Percentiles rank a stretch among this genome's conserved stretches.
Conservation (phyloP, 768 basidiomycete genomes). For the Russula virescens region DNA sequence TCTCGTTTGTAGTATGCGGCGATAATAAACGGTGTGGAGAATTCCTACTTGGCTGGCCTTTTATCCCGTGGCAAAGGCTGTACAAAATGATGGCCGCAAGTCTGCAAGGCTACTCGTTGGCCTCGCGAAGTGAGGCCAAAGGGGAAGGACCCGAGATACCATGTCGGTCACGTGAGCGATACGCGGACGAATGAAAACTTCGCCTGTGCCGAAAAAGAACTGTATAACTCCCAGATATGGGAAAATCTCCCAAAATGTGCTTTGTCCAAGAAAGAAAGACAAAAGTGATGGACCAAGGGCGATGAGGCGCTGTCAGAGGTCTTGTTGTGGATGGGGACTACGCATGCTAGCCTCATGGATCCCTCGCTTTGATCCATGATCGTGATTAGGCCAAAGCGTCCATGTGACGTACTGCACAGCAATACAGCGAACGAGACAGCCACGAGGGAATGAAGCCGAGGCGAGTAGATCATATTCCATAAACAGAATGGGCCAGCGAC, state of each 20-base stretch:
- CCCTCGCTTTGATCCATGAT: constrained; percentile 1
- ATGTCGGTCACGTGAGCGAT: background rate
- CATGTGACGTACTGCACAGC: background rate
- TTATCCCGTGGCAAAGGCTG: constrained; percentile 4
- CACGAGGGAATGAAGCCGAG: background rate
- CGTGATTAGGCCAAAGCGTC: background rate
- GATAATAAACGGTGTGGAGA: background rate
- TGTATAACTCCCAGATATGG: background rate
- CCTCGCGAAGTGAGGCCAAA: background rate
- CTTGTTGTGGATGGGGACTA: background rate
- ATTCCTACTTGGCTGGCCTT: background rate
- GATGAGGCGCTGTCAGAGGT: background rate
- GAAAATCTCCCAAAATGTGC: background rate
- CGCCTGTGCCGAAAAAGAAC: background rate
- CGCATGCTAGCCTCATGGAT: background rate
- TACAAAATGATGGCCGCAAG: constrained; percentile 1
- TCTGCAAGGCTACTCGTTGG: background rate
- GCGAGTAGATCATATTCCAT: background rate
- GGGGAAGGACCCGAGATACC: background rate
- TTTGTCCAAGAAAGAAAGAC: background rate
- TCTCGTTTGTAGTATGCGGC: background rate
- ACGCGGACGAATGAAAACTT: background rate
- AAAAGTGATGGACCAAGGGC: background rate
- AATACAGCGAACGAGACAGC: background rate
- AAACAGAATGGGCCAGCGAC: background rate